Conservation (phyloP, 371 early-diverging fungal genomes). For the Mortierella sp. region DNA sequence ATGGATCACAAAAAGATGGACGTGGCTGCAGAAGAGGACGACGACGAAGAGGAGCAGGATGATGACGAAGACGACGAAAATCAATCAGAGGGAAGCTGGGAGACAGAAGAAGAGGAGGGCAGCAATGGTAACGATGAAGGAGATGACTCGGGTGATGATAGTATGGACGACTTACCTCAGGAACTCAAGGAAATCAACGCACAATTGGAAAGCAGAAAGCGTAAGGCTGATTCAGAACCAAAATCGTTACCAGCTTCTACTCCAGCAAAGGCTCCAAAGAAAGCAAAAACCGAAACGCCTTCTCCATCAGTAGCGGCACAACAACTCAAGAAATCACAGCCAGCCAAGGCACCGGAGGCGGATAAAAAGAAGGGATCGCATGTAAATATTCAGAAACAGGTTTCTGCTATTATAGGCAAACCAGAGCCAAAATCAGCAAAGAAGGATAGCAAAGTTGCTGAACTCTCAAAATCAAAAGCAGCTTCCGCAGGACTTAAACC, state of each 20-base stretch:
- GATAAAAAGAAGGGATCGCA: conserved; percentile 12
- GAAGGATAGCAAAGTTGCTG: background rate
- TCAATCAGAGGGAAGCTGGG: conserved; percentile 31
- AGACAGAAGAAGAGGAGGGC: conserved; percentile 27
- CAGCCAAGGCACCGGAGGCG: background rate
- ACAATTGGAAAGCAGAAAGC: conserved; percentile 29
- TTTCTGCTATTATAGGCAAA: conserved; percentile 22
- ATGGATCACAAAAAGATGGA: conserved; percentile 24
- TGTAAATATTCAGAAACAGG: conserved; percentile 25
- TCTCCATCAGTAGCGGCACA: background rate
- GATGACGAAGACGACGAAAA: conserved; percentile 14
- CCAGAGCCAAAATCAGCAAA: conserved; percentile 6
- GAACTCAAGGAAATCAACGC: conserved; percentile 41
- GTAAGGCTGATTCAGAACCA: conserved; percentile 7
- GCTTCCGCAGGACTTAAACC: background rate
- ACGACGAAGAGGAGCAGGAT: conserved; percentile 11
- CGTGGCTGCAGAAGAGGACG: conserved; percentile 32
- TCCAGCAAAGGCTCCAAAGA: conserved; percentile 16
- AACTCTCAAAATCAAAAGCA: background rate
- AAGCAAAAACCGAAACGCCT: conserved; percentile 3
- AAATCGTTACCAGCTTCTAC: background rate
- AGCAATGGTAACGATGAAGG: conserved; percentile 1
- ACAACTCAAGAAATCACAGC: background rate
- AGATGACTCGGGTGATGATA: conserved; percentile 45
- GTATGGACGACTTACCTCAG: conserved; percentile 54